Conservation (phyloP, 768 basidiomycete genomes). For the Xanthoconium purpureum region DNA sequence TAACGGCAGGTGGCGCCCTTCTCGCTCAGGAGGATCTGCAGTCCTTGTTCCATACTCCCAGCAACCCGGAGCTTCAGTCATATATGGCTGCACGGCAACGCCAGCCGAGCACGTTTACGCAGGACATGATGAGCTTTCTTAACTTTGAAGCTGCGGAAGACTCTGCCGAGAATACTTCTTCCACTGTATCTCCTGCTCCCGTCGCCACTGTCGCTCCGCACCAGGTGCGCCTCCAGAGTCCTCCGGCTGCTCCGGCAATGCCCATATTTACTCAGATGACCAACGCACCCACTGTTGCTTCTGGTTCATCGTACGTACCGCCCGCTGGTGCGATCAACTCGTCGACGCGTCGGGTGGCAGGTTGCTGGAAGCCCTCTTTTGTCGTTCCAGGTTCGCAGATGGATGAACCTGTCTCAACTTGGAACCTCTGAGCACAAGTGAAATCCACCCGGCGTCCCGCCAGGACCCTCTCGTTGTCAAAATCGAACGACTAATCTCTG, state of each 20-base stretch:
- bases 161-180: conserved; percentile 3
- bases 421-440: conserved; percentile 22
- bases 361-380: conserved; percentile 42
- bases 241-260: conserved; percentile 17
- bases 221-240: conserved; percentile 19
- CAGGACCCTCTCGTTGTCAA: neutral
- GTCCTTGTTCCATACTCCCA: conserved; percentile 20
- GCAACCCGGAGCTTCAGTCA: conserved; percentile 9
- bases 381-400: conserved; percentile 18
- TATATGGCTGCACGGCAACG: conserved; percentile 15
- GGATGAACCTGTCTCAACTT: conserved; percentile 32
- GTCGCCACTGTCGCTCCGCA: conserved; percentile 19
- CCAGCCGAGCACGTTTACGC: conserved; percentile 23
- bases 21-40: conserved; percentile 14
- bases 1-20: neutral
- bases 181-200: neutral
- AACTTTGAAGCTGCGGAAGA: conserved; percentile 32
- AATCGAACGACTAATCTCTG: conserved; percentile 13
- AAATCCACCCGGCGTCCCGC: neutral
- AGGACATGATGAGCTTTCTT: conserved; percentile 38
- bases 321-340: conserved; percentile 52
- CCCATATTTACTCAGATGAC: conserved; percentile 31
- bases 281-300: conserved; percentile 6
- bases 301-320: conserved; percentile 41
- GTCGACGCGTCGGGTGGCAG: conserved; percentile 53